Evolutionary conservation across 1,284 basidiomycete species (phyloP).

Genomic region (Cerrena zonata): DNA sequence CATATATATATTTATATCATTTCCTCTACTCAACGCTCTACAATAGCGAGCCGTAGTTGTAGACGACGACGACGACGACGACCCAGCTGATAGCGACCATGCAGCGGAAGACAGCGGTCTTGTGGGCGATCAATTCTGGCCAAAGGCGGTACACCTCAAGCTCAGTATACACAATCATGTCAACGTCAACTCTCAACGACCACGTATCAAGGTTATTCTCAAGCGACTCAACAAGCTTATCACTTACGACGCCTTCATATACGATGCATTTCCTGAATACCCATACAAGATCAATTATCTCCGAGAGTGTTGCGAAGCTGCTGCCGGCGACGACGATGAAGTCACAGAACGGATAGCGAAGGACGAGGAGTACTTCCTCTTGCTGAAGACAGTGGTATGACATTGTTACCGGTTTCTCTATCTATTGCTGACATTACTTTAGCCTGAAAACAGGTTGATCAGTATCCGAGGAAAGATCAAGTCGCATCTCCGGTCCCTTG

Average conservation of each 20-base stretch:
- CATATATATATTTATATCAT: too few relatives aligned
- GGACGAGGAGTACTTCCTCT: not conserved
- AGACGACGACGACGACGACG: too few relatives aligned
- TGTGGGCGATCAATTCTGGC: too few relatives aligned
- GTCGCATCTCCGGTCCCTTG: not conserved
- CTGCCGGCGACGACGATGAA: not conserved
- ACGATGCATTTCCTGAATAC: not conserved
- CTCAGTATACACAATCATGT: too few relatives aligned
- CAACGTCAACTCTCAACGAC: not conserved
- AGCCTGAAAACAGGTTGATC: not conserved
- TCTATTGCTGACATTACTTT: not conserved
- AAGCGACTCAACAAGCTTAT: not conserved
- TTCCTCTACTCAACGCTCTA: too few relatives aligned
- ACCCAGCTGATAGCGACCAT: too few relatives aligned
- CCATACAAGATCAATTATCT: not conserved
- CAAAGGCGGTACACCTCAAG: too few relatives aligned
- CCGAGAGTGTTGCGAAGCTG: not conserved
- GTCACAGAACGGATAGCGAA: not conserved
- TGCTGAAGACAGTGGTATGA: not conserved
- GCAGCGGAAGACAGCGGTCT: too few relatives aligned
- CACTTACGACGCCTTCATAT: not conserved
- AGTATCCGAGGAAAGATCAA: not conserved
- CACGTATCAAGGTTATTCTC: not conserved
- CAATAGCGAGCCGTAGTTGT: too few relatives aligned
- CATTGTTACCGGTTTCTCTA: not conserved